A percentile compares a stretch with the other conserved stretches of the same genome.
Conservation (phyloP, 495 filamentous ascomycete species). For the Lasiosphaeriaceae sp. region DNA sequence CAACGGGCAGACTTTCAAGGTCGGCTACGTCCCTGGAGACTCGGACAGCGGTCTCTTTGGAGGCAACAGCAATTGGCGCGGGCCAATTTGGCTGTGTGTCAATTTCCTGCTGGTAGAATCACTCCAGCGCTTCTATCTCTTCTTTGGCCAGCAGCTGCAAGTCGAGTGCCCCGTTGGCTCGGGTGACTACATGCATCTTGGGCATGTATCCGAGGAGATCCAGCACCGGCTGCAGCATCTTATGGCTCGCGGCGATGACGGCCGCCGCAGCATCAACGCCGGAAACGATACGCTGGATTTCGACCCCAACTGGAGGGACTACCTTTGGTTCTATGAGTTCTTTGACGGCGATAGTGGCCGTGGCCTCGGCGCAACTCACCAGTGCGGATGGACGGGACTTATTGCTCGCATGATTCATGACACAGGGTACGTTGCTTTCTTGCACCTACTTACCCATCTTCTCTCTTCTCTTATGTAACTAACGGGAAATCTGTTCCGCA, state of each 20-base stretch:
- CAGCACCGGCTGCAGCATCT: slow-evolving; percentile 93
- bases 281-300: slow-evolving; percentile 81
- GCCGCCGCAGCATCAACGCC: slow-evolving; percentile 79
- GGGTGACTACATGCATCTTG: slow-evolving; percentile 92
- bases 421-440: slow-evolving; percentile 64
- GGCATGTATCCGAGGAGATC: slow-evolving; percentile 92
- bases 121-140: slow-evolving; percentile 87
- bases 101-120: slow-evolving; percentile 95
- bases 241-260: slow-evolving; percentile 77
- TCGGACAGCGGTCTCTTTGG: slow-evolving; percentile 92
- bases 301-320: slow-evolving; percentile 87
- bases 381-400: slow-evolving; percentile 96
- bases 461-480: slow-evolving; percentile 13
- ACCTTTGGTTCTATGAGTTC: slow-evolving; percentile 95
- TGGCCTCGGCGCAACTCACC: slow-evolving; percentile 87
- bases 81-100: slow-evolving; percentile 91
- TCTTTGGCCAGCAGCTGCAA: slow-evolving; percentile 82
- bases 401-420: slow-evolving; percentile 97
- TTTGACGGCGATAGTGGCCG: slow-evolving; percentile 91
- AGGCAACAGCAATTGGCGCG: slow-evolving; percentile 96
- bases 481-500: slow-evolving; percentile 34
- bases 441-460: background rate
- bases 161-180: slow-evolving; percentile 93
- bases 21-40: slow-evolving; percentile 88
- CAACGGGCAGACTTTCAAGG: slow-evolving; percentile 83